Base-by-base conservation (phyloP, 495 filamentous ascomycete genomes). In the Penicillium waksmanii region DNA sequence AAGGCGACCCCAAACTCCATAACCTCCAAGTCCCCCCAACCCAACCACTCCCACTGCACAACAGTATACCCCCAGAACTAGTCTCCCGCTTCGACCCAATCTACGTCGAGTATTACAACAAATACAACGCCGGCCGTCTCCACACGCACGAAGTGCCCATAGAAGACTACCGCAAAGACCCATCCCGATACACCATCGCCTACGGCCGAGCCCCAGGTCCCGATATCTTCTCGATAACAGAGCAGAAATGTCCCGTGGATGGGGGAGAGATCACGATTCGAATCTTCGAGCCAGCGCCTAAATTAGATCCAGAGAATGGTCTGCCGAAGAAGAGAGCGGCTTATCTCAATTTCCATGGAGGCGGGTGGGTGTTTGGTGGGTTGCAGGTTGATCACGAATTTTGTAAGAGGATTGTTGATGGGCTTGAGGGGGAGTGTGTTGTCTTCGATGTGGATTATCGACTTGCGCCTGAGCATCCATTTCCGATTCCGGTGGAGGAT, bases 111-210 rank as follows among this genome's bases (percentile, higher is more conserved):
- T 62, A 76, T 60, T 73, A 75, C 65, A 70, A 73, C 57, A 66
- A 74, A 57, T 67, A 75, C 69, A 70, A 75, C 55, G 67, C 65
- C n/a, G 74, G 77, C 23, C 63, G 78, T 43, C 64, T 79, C 13
- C 71, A 77, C 63, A 71, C 73, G 5, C 73, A 79, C 43, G 70
- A 77, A 54, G 69, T 77, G 23, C 66, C 73, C 18, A 80, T 82
- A 34, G 70, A 81, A 50, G 70, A 79, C 8, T 69, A 78, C 69
- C 56, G 75, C 43, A 78, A 66, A 66, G 73, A 67, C 27, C 80
- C 81, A 11, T 70, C 59, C 25, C 66, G 66, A 17, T 78, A 74
- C 51, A 55, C 63, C 31, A 74, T 66, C 38, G 62, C 61, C 17
- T 78, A 78, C 49, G 73, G 73, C 46, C 71, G 72, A 35, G 69